Base-by-base conservation (phyloP, 371 early-diverging fungal species). In the Mycotypha africana region DNA sequence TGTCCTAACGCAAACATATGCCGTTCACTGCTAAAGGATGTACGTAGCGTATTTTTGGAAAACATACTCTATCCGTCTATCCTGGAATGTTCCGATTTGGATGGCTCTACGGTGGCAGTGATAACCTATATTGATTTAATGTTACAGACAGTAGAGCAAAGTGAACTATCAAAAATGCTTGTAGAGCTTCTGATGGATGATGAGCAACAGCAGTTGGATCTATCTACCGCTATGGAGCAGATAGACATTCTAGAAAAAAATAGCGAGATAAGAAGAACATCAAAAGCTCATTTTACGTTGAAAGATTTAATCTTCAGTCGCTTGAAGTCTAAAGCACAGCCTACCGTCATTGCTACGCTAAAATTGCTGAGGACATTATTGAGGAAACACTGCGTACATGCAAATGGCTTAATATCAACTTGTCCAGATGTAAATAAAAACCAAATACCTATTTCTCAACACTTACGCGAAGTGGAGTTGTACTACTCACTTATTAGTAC, bases 21-120 rank as follows among this genome's bases (percentile, higher is more conserved):
- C 11, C 51, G 63, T 6, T 65, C 73, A 11, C 67, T 94, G 9
- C 58, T 92, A 42, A 58, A 58, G n/a, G 79, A 78, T 30, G 66
- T 94, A 51, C 81, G 85, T 30, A 58, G 74, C 14, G 80, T 84
- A 15, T 92, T 95, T 61, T 65, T 97, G 38, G 88, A 87, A 47
- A 86, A 86, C 32, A 90, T 93, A 34, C 60, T 97, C 28, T 87
- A 88, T 42, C 91, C 95, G 6, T 86, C 91, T 22, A 74, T 95
- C 43, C 60, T 85, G 22, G 91, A 89, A 46, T 87, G 91, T 53
- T 88, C 90, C 0, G 97, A 97, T 58, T 79, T 79, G 12, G 95
- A 97, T 56, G 95, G 94, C 0, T 91, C 91, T 38, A 85, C 92
- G 1, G 91, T 92, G 0, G 89, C 94, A 0, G 86, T 88, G 2